These are phyloP conservation scores for Cyberlindnera mrakii DNA, from an alignment of 805 yeast genomes.

Conservation along the genomic window DNA sequence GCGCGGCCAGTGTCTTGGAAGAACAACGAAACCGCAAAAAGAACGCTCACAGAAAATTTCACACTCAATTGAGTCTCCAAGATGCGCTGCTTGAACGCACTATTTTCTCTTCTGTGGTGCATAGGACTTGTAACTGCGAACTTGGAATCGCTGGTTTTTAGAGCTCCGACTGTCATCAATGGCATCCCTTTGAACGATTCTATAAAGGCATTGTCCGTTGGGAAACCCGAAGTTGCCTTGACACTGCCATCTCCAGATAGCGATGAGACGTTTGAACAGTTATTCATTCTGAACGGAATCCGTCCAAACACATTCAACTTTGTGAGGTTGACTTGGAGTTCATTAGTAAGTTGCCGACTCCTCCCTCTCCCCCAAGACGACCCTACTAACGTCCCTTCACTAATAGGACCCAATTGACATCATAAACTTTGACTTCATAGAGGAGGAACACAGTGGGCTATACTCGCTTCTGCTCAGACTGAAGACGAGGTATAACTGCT, in stretches of 20 bases:
- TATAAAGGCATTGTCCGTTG: too few relatives aligned
- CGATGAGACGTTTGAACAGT: neutral
- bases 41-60: too few relatives aligned
- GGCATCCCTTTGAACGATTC: neutral
- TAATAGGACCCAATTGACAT: slow-evolving; percentile 15
- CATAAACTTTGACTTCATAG: slow-evolving; percentile 8
- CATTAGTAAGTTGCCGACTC: slow-evolving; percentile 4
- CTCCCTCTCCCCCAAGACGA: too few relatives aligned
- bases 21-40: too few relatives aligned
- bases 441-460: slow-evolving; percentile 2
- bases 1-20: too few relatives aligned
- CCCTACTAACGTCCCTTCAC: too few relatives aligned
- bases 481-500: slow-evolving; percentile 12
- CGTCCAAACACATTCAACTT: slow-evolving; percentile 5
- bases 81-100: too few relatives aligned
- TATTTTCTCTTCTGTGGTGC: too few relatives aligned
- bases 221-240: neutral
- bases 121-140: neutral
- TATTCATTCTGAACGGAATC: slow-evolving; percentile 4
- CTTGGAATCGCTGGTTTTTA: neutral
- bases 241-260: slow-evolving; percentile 6
- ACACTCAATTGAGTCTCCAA: too few relatives aligned
- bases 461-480: slow-evolving; percentile 4
- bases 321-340: slow-evolving; percentile 20
- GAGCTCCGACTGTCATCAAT: neutral